Evolutionary conservation across 306 rosid genomes (phyloP), one percentile per base, ranked within the genome.

Genomic region (Alnus rubra): DNA sequence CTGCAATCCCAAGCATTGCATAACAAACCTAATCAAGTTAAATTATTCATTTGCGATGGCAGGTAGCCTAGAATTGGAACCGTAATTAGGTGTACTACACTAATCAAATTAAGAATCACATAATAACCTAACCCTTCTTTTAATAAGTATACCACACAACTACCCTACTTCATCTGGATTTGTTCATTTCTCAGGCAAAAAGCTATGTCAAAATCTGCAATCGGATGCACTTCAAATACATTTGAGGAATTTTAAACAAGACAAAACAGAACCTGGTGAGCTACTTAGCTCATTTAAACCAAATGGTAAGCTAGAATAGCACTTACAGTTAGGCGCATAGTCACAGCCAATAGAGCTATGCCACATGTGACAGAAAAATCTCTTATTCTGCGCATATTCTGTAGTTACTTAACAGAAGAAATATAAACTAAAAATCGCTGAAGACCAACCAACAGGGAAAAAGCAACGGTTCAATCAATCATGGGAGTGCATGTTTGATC

Each of bases 1-100:
- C 98, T 94, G 85, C 89, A 81, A 76, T 69, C 69, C 54, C 73
- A 79, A 58, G 28, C 67, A 79, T 67, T 52, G 50, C 31, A 65
- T 51, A 19, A 49, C 35, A 47, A 74, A 52, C 62, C 70, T 23
- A 73, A 5, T 55, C 31, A 35, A 53, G 54, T 63, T 23, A 55
- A 69, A 74, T n/a, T 79, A 60, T 42, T 67, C 51, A 12, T 18
- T 9, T 39, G 4, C 54, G 65, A 55, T 49, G 67, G 63, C 19
- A 51, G 37, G 33, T 48, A 74, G 53, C 47, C 56, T n/a, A 50
- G 42, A 64, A 51, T 11, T 50, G 69, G 70, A 82, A 52, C 18
- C 42, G 56, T 51, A 50, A 4, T 48, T 42, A 55, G 72, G n/a
- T 42, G 30, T 69, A 58, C 55, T 52, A 71, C 37, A 62, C 55